Evolutionary conservation across 345 rosid species (phyloP).

Genomic region (Brassica nigra): DNA sequence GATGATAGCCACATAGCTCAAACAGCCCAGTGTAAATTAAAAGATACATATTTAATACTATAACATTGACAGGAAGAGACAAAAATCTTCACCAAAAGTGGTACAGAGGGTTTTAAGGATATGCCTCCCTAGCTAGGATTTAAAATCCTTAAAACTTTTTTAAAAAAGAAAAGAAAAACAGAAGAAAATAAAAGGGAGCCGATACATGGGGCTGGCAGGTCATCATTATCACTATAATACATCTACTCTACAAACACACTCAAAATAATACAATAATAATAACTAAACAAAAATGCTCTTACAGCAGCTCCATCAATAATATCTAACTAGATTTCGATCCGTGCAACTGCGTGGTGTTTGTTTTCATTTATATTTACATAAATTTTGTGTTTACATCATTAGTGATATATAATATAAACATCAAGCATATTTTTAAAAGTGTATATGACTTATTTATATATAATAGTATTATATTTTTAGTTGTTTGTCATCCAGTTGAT

Average conservation of each 20-base stretch:
- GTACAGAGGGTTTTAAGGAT: constrained; percentile 32
- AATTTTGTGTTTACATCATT: no score
- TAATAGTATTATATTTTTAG: no score
- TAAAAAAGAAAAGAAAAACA: constrained; percentile 14
- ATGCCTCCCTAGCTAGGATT: constrained; percentile 27
- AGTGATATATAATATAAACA: no score
- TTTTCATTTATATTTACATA: no score
- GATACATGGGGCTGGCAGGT: constrained; percentile 35
- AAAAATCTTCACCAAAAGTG: constrained; percentile 28
- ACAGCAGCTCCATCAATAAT: no score
- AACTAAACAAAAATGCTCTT: constrained; percentile 1
- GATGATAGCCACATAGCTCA: background rate
- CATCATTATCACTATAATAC: constrained; percentile 42
- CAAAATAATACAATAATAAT: background rate
- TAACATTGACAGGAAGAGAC: constrained; percentile 35
- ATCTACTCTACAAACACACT: constrained; percentile 30
- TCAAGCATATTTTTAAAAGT: no score
- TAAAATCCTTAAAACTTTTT: constrained; percentile 13
- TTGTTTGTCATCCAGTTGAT: no score
- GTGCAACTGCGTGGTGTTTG: no score
- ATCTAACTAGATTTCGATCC: no score
- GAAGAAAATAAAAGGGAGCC: constrained; percentile 42
- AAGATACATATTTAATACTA: background rate
- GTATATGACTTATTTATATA: no score
- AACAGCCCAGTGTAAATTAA: background rate